A percentile compares a stretch with the other conserved stretches of the same genome.
These are phyloP conservation scores for Papilionanthe hybrid DNA, from an alignment of 116 monocot genomes.

Conservation along the genomic window DNA sequence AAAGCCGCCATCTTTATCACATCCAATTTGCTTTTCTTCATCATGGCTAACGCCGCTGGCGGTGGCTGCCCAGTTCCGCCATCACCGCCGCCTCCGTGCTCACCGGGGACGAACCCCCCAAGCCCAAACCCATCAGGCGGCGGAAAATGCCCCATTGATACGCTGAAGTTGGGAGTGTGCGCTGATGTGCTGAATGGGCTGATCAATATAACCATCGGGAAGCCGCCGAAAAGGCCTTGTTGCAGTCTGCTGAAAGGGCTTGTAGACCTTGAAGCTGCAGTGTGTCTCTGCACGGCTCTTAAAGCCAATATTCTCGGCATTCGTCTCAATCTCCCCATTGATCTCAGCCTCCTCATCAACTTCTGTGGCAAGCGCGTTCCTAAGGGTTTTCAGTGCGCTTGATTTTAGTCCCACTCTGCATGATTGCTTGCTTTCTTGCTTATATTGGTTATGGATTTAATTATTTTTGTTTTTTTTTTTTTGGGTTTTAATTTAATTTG, in stretches of 20 bases:
- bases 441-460: not conserved
- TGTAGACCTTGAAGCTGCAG: constrained; percentile 23
- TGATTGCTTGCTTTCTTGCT: not conserved
- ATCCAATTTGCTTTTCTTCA: not conserved
- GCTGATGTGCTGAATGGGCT: constrained; percentile 23
- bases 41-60: not conserved
- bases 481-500: not conserved
- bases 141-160: constrained; percentile 19
- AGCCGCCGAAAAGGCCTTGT: constrained; percentile 12
- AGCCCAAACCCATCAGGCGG: not conserved
- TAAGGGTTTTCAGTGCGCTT: constrained; percentile 13
- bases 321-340: constrained; percentile 10
- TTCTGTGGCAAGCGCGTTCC: constrained; percentile 17
- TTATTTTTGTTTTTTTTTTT: not conserved
- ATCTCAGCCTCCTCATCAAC: constrained; percentile 18
- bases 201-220: constrained; percentile 12
- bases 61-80: not conserved
- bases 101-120: not conserved
- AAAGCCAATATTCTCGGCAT: constrained; percentile 26
- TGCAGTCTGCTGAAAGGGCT: constrained; percentile 10
- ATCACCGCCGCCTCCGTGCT: not conserved
- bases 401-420: not conserved
- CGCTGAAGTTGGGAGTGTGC: constrained; percentile 32
- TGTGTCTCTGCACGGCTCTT: constrained; percentile 28
- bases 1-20: not conserved